Conservation (phyloP, 768 basidiomycete genomes). For the Suillus spraguei region DNA sequence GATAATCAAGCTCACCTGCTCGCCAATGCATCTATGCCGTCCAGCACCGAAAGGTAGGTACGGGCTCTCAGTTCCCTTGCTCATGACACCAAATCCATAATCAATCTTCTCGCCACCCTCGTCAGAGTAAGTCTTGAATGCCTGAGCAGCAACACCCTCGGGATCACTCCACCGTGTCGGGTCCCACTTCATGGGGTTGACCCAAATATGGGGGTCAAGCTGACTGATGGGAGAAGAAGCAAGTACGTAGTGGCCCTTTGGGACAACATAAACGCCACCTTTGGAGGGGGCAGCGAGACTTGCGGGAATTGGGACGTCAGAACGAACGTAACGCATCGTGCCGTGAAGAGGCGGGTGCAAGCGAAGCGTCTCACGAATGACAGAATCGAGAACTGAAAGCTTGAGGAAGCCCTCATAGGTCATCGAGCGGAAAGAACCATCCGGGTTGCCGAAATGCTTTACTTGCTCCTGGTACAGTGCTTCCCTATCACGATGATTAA, state of each 20-base stretch:
- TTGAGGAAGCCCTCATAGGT: slow-evolving; percentile 85
- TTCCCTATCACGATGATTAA: slow-evolving; percentile 48
- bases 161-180: slow-evolving; percentile 86
- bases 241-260: slow-evolving; percentile 87
- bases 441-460: slow-evolving; percentile 72
- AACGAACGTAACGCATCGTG: slow-evolving; percentile 89
- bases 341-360: slow-evolving; percentile 96
- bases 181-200: slow-evolving; percentile 68
- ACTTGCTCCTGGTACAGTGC: slow-evolving; percentile 90
- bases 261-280: slow-evolving; percentile 78
- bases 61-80: slow-evolving; percentile 94
- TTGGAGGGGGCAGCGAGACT: slow-evolving; percentile 79
- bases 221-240: slow-evolving; percentile 89
- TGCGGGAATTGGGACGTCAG: slow-evolving; percentile 80
- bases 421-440: slow-evolving; percentile 81
- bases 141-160: slow-evolving; percentile 78
- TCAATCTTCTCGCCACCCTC: slow-evolving; percentile 88
- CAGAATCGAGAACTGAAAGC: slow-evolving; percentile 82
- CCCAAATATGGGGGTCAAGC: slow-evolving; percentile 85
- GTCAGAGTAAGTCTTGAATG: slow-evolving; percentile 73
- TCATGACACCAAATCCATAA: slow-evolving; percentile 93
- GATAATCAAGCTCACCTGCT: slow-evolving; percentile 54
- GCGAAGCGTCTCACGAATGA: slow-evolving; percentile 93
- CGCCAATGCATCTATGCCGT: slow-evolving; percentile 92
- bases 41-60: slow-evolving; percentile 99